Evolutionary conservation across 108 stramenopile genomes (phyloP).

Genomic region (Cyclotella cryptica): DNA sequence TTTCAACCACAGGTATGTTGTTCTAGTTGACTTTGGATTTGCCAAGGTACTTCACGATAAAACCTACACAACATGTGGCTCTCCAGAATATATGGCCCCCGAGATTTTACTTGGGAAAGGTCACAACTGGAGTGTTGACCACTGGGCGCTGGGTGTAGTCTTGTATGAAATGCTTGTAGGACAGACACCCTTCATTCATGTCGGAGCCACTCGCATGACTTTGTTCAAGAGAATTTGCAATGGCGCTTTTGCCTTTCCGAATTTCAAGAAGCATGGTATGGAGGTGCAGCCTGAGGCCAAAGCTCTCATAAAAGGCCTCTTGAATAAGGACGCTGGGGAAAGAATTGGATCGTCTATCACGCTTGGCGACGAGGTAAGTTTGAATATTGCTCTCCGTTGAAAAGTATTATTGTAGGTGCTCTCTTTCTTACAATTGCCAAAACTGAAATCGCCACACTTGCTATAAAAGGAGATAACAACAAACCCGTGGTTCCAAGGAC

Average conservation of each 20-base stretch:
- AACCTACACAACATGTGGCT: slow-evolving; percentile 79
- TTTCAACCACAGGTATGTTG: slow-evolving; percentile 64
- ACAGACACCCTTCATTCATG: slow-evolving; percentile 73
- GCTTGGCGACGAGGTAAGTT: slow-evolving; percentile 41
- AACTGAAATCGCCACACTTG: neutral
- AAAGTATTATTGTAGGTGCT: neutral
- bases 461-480: slow-evolving; percentile 29
- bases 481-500: slow-evolving; percentile 50
- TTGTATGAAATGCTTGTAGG: slow-evolving; percentile 86
- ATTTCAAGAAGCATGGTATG: slow-evolving; percentile 49
- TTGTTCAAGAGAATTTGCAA: slow-evolving; percentile 68
- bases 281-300: slow-evolving; percentile 30
- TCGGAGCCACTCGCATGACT: slow-evolving; percentile 59
- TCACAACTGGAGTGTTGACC: slow-evolving; percentile 83
- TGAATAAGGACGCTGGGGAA: slow-evolving; percentile 33
- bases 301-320: slow-evolving; percentile 32
- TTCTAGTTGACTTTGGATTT: slow-evolving; percentile 89
- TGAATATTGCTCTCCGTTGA: neutral
- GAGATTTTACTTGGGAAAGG: slow-evolving; percentile 88
- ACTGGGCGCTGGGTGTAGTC: slow-evolving; percentile 85
- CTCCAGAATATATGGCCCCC: slow-evolving; percentile 89
- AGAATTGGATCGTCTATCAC: slow-evolving; percentile 41
- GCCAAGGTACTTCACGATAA: slow-evolving; percentile 83
- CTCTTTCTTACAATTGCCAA: neutral
- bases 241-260: slow-evolving; percentile 55